A percentile compares a stretch with the other conserved stretches of the same genome.
These are phyloP conservation scores for Solanum pimpinellifolium DNA, from an alignment of 257 asterid genomes.

Conservation along the genomic window DNA sequence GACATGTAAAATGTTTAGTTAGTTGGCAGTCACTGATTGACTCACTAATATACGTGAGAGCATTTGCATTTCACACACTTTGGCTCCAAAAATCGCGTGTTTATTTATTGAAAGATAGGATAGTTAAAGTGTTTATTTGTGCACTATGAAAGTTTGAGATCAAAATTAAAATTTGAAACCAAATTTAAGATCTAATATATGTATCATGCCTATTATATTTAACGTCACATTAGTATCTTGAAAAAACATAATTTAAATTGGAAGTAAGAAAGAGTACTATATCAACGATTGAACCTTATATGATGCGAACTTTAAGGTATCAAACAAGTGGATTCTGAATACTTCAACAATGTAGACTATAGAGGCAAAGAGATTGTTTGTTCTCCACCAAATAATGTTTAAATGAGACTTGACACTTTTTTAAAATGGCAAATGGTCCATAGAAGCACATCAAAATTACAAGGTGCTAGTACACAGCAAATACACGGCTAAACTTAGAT, in stretches of 20 bases:
- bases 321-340: neutral
- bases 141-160: too few species aligned
- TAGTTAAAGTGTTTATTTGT: too few species aligned
- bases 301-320: neutral
- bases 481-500: slow-evolving; percentile 18
- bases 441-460: neutral
- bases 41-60: too few species aligned
- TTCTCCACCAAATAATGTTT: neutral
- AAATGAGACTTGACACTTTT: neutral
- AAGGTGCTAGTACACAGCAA: slow-evolving; percentile 18
- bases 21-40: too few species aligned
- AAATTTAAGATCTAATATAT: too few species aligned
- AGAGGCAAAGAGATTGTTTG: neutral
- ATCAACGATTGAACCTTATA: neutral
- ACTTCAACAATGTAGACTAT: neutral
- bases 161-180: too few species aligned
- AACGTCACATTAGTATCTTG: neutral
- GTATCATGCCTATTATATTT: too few species aligned
- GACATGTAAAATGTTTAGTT: too few species aligned
- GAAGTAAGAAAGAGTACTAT: neutral
- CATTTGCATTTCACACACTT: too few species aligned
- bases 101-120: too few species aligned
- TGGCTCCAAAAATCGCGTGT: too few species aligned
- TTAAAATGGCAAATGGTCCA: neutral
- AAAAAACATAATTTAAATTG: too few species aligned